Conservation (phyloP, 2,329 filamentous ascomycete species). For the Colletotrichum limetticola region DNA sequence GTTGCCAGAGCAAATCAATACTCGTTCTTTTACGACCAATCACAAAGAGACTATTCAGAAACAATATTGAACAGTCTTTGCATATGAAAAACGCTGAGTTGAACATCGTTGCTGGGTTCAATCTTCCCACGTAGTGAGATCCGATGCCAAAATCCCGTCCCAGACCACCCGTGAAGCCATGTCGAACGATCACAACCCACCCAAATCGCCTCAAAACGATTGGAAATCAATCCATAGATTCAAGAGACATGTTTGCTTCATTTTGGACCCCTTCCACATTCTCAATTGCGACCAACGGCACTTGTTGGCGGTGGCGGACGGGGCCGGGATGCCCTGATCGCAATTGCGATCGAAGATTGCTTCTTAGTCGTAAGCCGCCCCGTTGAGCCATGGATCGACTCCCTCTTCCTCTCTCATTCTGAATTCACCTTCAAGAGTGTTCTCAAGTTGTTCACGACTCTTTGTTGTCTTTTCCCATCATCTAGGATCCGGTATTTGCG, state of each 20-base stretch:
- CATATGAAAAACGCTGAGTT: not conserved
- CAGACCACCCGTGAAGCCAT: not conserved
- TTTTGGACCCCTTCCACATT: not conserved
- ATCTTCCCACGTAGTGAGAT: not conserved
- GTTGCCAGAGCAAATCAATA: slow-evolving; percentile 4
- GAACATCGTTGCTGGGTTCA: not conserved
- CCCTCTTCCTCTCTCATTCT: slow-evolving; percentile 23
- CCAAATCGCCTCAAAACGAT: slow-evolving; percentile 3
- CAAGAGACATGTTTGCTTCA: not conserved
- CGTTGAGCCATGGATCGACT: slow-evolving; percentile 27
- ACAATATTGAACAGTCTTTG: not conserved
- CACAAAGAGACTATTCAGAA: not conserved
- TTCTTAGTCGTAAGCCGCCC: slow-evolving; percentile 35
- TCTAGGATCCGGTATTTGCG: not conserved
- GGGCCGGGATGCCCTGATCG: slow-evolving; percentile 31
- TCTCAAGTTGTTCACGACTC: not conserved
- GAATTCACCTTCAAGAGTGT: slow-evolving; percentile 3
- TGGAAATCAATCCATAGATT: not conserved
- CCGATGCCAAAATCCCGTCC: not conserved
- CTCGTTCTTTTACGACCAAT: not conserved
- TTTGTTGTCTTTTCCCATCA: not conserved
- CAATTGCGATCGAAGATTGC: slow-evolving; percentile 36
- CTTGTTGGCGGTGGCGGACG: slow-evolving; percentile 29
- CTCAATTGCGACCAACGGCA: slow-evolving; percentile 25
- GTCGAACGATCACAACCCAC: not conserved